Base-by-base conservation (phyloP, 2,329 filamentous ascomycete genomes). In the Talaromyces sp. region DNA sequence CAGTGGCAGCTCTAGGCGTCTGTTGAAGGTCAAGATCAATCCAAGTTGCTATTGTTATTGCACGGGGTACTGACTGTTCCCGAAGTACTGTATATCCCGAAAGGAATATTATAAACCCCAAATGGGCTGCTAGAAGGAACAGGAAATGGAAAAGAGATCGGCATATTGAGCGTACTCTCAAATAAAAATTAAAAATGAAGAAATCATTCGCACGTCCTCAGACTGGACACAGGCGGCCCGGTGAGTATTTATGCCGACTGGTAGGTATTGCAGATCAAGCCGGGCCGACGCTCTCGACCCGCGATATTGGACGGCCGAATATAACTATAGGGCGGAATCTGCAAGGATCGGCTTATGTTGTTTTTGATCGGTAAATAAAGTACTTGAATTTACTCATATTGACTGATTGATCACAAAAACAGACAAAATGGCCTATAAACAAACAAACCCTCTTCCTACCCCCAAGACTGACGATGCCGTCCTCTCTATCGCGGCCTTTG, bases 81-180 rank as follows among this genome's bases (percentile, higher is more conserved):
- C 13, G 33, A 3, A 31, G 13, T 43, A 56, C 47, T 54, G 22
- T 62, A 62, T 62, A 62, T 62, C 3, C 61, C 61, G 41, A 54
- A 62, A 11, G 61, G 49, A 22, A 62, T 56, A 19, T 62, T 62
- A 22, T 62, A 31, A 15, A 62, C 19, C 17, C 60, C 49, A 27
- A 62, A 62, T n/a, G 61, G 61, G 22, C 49, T 39, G 13, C 17
- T 87, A 86, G 77, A 93, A 91, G 52, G n/a, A 9, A 57, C 19
- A 19, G 35, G 31, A 37, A 57, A 33, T 8, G 31, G 52, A 33
- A 39, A 57, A 22, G n/a, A 37, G 31, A 57, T 37, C 10, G 52
- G 10, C n/a, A 33, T 37, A 19, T 37, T 57, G 35, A 3, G n/a
- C 1, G 3, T 5, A 8, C 15, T 33, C 17, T 22, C 5, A 4